phyloP scores from a whole-genome alignment of 495 filamentous ascomycete genomes.

The Trypethelium eluteriae region DNA sequence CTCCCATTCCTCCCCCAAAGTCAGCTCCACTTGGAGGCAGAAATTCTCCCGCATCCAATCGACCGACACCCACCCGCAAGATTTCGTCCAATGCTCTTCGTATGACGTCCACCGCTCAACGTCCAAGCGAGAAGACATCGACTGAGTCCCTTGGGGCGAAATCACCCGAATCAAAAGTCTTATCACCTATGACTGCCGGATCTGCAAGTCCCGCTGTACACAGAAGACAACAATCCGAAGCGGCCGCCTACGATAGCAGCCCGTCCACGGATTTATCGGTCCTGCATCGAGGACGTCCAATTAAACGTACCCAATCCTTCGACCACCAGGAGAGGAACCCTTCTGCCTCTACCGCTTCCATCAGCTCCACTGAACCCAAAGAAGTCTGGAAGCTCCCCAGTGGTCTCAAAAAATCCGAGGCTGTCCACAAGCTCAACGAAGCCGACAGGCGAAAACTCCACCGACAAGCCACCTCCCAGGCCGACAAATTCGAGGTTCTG shows the following conservation, averaged over 20 bases:
- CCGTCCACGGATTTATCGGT: slow-evolving; percentile 34
- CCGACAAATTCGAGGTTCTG: slow-evolving; percentile 60
- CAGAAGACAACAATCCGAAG: slow-evolving; percentile 48
- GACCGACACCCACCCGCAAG: background rate
- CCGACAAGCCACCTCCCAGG: slow-evolving; percentile 57
- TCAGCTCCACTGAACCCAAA: slow-evolving; percentile 20
- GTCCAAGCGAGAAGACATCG: background rate
- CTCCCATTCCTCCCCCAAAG: slow-evolving; percentile 7
- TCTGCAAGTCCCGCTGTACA: slow-evolving; percentile 29
- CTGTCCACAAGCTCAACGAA: slow-evolving; percentile 39
- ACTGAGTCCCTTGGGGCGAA: background rate
- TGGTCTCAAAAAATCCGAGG: slow-evolving; percentile 50
- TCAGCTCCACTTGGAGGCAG: background rate
- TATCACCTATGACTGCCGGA: slow-evolving; percentile 16
- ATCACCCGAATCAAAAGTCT: slow-evolving; percentile 14
- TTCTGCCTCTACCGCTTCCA: slow-evolving; percentile 31
- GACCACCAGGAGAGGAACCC: slow-evolving; percentile 19
- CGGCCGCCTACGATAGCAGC: slow-evolving; percentile 15
- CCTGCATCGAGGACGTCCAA: slow-evolving; percentile 52
- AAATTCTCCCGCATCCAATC: slow-evolving; percentile 12
- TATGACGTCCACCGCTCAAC: background rate
- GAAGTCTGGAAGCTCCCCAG: slow-evolving; percentile 44
- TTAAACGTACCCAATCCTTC: slow-evolving; percentile 39
- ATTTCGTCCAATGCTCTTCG: slow-evolving; percentile 2
- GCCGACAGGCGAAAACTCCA: slow-evolving; percentile 48